Base-by-base conservation (phyloP, 2,329 filamentous ascomycete genomes). In the Cordyceps fumosorosea region DNA sequence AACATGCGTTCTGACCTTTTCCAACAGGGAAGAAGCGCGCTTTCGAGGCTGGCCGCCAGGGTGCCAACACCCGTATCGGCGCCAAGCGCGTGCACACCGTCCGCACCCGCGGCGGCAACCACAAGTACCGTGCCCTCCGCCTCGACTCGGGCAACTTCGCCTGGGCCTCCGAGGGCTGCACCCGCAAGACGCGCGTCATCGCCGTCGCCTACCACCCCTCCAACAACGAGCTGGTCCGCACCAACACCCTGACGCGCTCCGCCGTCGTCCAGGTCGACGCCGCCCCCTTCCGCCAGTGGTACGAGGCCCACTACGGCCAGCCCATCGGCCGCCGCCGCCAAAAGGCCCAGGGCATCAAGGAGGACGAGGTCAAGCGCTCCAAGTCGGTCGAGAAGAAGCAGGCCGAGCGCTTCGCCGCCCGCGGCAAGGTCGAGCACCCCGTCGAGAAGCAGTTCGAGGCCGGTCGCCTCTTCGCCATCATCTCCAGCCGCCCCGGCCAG, bases 221-320 rank as follows among this genome's bases (percentile, higher is more conserved):
- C 80, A 99, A 99, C 93, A 99, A 99, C 91, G 95, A 99, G 85
- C 88, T 99, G 73, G 93, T 99, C 85, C 95, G 95, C 78, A 99
- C 95, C 82, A 99, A 99, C 89, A 98, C 95, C 84, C 87, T 99
- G 79, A 99, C 95, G 86, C 96, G 93, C 84, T 91, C 91, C 77
- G 95, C 95, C 83, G 91, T 99, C 76, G 91, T 99, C 79, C 95
- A 99, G 86, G 84, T 99, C 82, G 95, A 99, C 81, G 95, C 96
- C 74, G 91, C 95, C 68, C 95, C 95, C 72, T 99, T 99, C 91
- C 87, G 95, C 80, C 93, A 98, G 84, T 99, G 95, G 95, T 99
- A 96, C 84, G 95, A 99, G 88, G 91, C 95, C 72, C 95, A 99
- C 89, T 99, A 99, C 87, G 95, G 95, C 77, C 86, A 91, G 81